Evolutionary conservation across 1,284 basidiomycete species (phyloP).

Genomic region (Cystobasidium sp.): DNA sequence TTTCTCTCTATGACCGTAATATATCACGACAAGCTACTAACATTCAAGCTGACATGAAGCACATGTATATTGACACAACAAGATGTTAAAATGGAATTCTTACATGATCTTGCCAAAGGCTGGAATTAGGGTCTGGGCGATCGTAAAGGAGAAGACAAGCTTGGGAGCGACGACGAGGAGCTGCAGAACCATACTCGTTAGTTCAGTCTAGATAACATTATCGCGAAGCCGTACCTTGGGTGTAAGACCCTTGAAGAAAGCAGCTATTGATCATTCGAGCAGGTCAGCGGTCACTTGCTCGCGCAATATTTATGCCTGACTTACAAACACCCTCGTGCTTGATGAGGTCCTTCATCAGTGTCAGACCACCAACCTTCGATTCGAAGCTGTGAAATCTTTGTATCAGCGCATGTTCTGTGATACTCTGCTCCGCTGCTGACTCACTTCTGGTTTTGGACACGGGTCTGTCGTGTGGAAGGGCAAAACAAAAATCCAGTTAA

Average conservation of each 20-base stretch:
- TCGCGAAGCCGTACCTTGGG: slow-evolving; percentile 71
- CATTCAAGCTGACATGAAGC: neutral
- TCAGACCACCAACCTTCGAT: slow-evolving; percentile 78
- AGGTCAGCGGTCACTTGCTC: neutral
- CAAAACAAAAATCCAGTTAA: neutral
- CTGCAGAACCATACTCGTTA: slow-evolving; percentile 58
- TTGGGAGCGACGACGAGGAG: slow-evolving; percentile 97
- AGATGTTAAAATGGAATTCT: neutral
- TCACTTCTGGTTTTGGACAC: slow-evolving; percentile 35
- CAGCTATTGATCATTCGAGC: slow-evolving; percentile 52
- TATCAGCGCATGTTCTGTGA: too few relatives aligned
- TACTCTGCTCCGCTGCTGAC: slow-evolving; percentile 56
- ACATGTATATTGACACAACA: neutral
- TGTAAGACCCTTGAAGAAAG: slow-evolving; percentile 82
- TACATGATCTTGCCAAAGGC: slow-evolving; percentile 71
- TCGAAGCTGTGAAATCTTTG: slow-evolving; percentile 97
- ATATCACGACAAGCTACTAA: slow-evolving; percentile 1
- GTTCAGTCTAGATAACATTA: neutral
- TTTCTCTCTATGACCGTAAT: neutral
- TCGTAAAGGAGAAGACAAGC: slow-evolving; percentile 96
- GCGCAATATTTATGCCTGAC: neutral
- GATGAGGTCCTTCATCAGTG: slow-evolving; percentile 84
- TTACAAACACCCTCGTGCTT: slow-evolving; percentile 74
- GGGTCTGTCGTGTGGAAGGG: neutral
- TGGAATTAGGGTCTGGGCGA: slow-evolving; percentile 95